Conservation (phyloP, 441 rosid genomes). For the Mallotus repandus region DNA sequence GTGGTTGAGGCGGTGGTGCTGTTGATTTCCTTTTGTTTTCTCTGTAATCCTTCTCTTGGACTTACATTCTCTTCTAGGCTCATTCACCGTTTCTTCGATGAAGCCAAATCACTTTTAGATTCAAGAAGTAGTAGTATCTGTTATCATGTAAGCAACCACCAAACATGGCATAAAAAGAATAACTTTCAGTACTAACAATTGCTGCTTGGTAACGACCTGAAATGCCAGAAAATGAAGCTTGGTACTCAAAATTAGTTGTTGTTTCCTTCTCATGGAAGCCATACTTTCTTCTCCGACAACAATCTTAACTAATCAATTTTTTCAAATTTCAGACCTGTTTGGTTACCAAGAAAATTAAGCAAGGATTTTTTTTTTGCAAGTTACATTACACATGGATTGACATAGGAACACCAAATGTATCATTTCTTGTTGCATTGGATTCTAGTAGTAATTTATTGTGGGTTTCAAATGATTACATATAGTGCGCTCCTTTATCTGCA, state of each 20-base stretch:
- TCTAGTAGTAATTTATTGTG: constrained; percentile 79
- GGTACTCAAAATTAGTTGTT: constrained; percentile 26
- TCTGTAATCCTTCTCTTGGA: constrained; percentile 19
- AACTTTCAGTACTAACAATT: constrained; percentile 24
- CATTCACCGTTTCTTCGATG: constrained; percentile 36
- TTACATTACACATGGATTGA: constrained; percentile 82
- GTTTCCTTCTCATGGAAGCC: constrained; percentile 34
- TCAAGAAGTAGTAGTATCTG: constrained; percentile 12
- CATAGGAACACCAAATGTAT: constrained; percentile 69
- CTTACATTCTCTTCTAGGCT: constrained; percentile 36
- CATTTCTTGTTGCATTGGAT: constrained; percentile 87
- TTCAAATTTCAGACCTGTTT: neutral
- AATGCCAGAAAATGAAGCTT: constrained; percentile 25
- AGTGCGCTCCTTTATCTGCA: constrained; percentile 76
- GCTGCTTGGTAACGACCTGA: constrained; percentile 27
- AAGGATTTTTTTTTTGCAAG: constrained; percentile 35
- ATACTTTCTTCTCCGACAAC: constrained; percentile 28
- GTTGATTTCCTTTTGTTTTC: neutral
- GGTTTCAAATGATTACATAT: constrained; percentile 82
- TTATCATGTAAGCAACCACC: neutral
- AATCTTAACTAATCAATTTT: constrained; percentile 28
- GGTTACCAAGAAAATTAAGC: neutral
- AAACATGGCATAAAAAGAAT: constrained; percentile 28
- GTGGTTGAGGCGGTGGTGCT: too few relatives aligned
- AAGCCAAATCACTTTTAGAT: constrained; percentile 28